Evolutionary conservation across 345 rosid species (phyloP), one percentile per base, ranked within the genome.

Genomic region (Pseudoturritis turrita): DNA sequence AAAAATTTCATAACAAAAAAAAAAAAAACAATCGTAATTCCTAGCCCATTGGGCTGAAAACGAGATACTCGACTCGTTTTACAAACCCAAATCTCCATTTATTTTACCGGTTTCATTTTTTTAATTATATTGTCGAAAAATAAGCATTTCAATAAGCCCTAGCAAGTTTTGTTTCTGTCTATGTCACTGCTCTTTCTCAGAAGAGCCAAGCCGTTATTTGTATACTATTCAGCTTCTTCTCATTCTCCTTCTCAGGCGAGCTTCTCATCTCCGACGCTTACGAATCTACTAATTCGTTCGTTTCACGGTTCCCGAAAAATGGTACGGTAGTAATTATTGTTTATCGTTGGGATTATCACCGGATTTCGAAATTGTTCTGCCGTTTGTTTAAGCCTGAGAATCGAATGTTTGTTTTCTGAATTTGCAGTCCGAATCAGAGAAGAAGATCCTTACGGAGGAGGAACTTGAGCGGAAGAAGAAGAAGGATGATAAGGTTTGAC

Each of bases 381-480:
- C n/a, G 40, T 39, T 56, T 67, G 10, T 74, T 44, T 4, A 6
- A 64, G 10, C 23, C 67, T 29, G 49, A 61, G 46, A 35, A 59
- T 51, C 37, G 10, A 39, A 35, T 28, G 50, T 43, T 67, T 29
- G 45, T 65, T 26, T 70, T 47, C 10, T 25, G n/a, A 57, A 23
- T 78, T 65, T 25, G 51, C 85, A 86, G 91, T 79, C 88, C 10
- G 82, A 68, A 56, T 62, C 85, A 33, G 96, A 84, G 69, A 77
- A 77, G 65, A 86, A 83, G 81, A 75, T 71, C 3, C 82, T 73
- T 49, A 86, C 89, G 5, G 86, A 75, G 10, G 92, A 89, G 68
- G 98, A 92, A 18, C 85, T 84, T 14, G 98, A 92, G 80, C 78
- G 91, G 41, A 88, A 92, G 86, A 90, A 89, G 89, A 92, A 84